Conservation (phyloP, 2,329 filamentous ascomycete species). For the Pseudocercospora musae region DNA sequence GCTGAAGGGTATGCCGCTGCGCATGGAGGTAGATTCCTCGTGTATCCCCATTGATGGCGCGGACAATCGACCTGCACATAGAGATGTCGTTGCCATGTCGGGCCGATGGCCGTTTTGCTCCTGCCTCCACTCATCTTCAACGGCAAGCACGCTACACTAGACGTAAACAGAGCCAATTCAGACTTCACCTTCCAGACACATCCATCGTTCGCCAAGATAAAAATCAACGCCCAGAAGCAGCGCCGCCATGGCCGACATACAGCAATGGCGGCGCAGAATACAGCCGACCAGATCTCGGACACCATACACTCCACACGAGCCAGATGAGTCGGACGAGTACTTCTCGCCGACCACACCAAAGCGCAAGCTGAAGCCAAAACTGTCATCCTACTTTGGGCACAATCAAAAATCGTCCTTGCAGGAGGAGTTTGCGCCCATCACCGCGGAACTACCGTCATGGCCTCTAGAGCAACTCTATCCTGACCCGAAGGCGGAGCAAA, state of each 20-base stretch:
- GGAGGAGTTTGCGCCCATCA: conserved; percentile 11
- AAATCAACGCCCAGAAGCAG: neutral
- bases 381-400: conserved; percentile 38
- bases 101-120: neutral
- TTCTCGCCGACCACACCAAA: conserved; percentile 31
- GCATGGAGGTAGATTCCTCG: no score
- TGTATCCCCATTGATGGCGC: no score
- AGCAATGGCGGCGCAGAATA: conserved; percentile 37
- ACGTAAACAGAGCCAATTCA: neutral
- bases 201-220: neutral
- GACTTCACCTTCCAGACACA: neutral
- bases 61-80: no score
- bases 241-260: conserved; percentile 34
- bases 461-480: conserved; percentile 28
- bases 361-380: conserved; percentile 38
- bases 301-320: conserved; percentile 27
- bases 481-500: conserved; percentile 27
- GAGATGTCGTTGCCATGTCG: neutral
- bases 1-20: no score
- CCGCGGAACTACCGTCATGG: conserved; percentile 27
- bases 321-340: conserved; percentile 32
- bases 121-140: conserved; percentile 5
- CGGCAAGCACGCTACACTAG: neutral
- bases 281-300: conserved; percentile 32
- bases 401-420: conserved; percentile 11